Evolutionary conservation across 2,329 filamentous ascomycete species (phyloP), one percentile per base, ranked within the genome.

Genomic region (Ustilaginoidea virens): DNA sequence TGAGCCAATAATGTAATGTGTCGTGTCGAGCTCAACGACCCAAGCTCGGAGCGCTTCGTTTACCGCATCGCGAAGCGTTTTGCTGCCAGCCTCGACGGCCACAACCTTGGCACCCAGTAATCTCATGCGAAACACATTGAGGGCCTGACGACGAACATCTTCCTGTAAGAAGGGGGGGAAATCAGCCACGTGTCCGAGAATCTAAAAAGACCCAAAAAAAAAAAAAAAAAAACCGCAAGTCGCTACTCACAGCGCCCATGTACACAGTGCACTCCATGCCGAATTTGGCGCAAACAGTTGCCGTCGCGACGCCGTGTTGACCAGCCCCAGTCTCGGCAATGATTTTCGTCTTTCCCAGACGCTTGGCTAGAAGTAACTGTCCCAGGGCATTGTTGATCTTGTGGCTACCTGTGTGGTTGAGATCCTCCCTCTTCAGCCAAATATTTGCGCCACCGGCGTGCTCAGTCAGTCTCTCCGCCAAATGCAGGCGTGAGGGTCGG

Each of bases 381-480:
- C 90, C 90, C 7, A 98, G 63, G 1, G 90, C 90, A 46, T 98
- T 98, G 65, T 98, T 98, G 65, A 98, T 96, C 69, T 98, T 98
- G 67, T 98, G 90, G 37, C 81, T 92, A 40, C 90, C 90, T 7
- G 90, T 96, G 53, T 98, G 90, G 58, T 96, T 96, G 32, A 96
- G 63, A 51, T 98, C 90, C 58, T 98, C 90, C 44, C 90, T 74
- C 69, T 98, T 98, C 41, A 98, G 61, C 78, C 87, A 98, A 60
- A 98, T 92, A 48, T 85, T 92, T 27, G 90, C 87, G 35, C 90
- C 90, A 15, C 85, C 83, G 27, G 82, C 85, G 45, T 87, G 63
- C 48, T 92, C 78, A 0, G 87, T 96, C 39, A 98, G 61, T 30
- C 86, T 75, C 42, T 90, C 75, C 2, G 90, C 90, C 30, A 86